phyloP scores from a whole-genome alignment of 208 protist species.

The Porcisia hertigi region DNA sequence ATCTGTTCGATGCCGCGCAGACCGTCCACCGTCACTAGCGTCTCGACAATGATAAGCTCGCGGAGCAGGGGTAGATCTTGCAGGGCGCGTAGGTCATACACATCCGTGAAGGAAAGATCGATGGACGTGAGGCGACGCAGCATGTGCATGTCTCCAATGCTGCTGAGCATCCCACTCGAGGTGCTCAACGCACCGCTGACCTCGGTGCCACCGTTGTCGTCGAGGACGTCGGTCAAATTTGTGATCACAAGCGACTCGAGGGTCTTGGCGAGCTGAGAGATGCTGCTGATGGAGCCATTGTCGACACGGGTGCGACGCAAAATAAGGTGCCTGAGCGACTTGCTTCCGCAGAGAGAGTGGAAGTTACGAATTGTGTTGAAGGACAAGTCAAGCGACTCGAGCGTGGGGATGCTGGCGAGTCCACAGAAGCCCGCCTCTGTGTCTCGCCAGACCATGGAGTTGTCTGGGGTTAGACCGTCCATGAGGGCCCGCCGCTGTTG shows the following conservation, averaged over 20 bases:
- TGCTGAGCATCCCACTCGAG: conserved; percentile 48
- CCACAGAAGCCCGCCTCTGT: conserved; percentile 54
- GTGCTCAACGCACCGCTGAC: conserved; percentile 12
- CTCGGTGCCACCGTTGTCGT: conserved; percentile 31
- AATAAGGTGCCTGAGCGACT: conserved; percentile 56
- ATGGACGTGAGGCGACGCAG: conserved; percentile 32
- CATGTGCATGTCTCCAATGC: conserved; percentile 33
- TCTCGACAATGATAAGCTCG: conserved; percentile 59
- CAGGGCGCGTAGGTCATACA: conserved; percentile 50
- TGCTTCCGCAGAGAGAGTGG: conserved; percentile 55
- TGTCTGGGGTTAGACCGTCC: conserved; percentile 24
- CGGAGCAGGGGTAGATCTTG: conserved; percentile 28
- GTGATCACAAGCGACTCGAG: conserved; percentile 63
- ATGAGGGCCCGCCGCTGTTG: conserved; percentile 38
- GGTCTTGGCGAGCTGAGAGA: conserved; percentile 43
- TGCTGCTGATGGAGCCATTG: conserved; percentile 49
- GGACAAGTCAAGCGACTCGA: conserved; percentile 67
- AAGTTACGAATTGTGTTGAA: conserved; percentile 63
- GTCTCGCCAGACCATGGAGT: conserved; percentile 26
- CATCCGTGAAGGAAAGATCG: conserved; percentile 59
- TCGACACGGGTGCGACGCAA: conserved; percentile 62
- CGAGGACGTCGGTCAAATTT: conserved; percentile 43
- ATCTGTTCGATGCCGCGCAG: conserved; percentile 66
- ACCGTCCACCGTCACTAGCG: conserved; percentile 65
- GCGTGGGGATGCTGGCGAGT: conserved; percentile 61